Base-by-base conservation (phyloP, 805 yeast species). In the Yarrowia porcina region DNA sequence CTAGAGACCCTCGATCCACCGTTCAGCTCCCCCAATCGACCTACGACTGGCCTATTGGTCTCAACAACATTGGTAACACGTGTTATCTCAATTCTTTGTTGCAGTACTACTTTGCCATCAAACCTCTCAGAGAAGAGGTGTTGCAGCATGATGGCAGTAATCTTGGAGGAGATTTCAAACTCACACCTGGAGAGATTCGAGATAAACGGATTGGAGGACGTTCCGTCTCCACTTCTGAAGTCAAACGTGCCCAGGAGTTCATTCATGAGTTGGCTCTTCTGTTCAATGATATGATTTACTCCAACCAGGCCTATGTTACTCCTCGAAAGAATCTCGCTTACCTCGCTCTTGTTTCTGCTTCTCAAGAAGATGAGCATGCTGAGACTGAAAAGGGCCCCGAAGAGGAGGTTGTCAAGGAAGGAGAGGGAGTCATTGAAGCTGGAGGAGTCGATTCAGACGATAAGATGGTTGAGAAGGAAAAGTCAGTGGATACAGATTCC, bases 41-140 rank as follows among this genome's bases (percentile, higher is more conserved):
- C 2, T 56, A 56, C 18, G 61, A 56, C 21, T 56, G 61, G 83
- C 99, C 99, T 0, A 89, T 90, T 3, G 99, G 99, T 0, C 79
- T 94, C 70, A 89, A 88, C 73, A 94, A 94, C 71, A 92, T 91
- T 66, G 99, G 99, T 23, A 94, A 94, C 72, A 93, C 99, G 0
- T 94, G 99, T 74, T 92, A 92, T 68, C 78, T 94, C 73, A 93
- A 94, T 72, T 93, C 98, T 0, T 77, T 94, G 54, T 76, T 93
- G 42, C 99, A 93, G 71, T 93, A 88, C 70, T 93, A 90, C 73
- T 94, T 91, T 76, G 88, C 90, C 7, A 83, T 94, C 47, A 83
- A 83, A 63, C 97, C 97, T 0, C 76, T 94, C 39, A 80, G 97
- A 64, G 83, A 87, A 2, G 80, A 81, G 65, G 80, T 90, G 18